Evolutionary conservation across 179 eudicot species (phyloP), one percentile per base, ranked within the genome.

Genomic region (Spergularia azorica): DNA sequence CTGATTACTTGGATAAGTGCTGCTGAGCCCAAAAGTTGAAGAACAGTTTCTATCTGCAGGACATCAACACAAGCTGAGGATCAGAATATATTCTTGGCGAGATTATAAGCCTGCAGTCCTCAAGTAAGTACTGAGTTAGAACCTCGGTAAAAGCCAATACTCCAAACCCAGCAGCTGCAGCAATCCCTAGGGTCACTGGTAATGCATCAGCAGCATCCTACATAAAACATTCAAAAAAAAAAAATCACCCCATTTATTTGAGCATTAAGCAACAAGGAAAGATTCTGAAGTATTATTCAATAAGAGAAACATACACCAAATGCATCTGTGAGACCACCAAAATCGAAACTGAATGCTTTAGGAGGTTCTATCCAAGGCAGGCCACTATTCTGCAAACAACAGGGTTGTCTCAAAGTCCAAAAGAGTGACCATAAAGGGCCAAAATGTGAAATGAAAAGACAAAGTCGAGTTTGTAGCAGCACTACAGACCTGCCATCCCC

Each of bases 301-400:
- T 72, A 50, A 70, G 51, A 77, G 76, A 68, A 51, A 80, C 89
- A 71, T 90, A 92, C 97, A 64, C 79, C 84, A 56, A 94, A 43
- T 55, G 90, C 77, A 57, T 93, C 95, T 6, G 87, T 84, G 76
- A 91, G 79, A 80, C 75, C 77, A 81, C 94, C 77, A 15, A 95
- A 74, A 81, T 95, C 96, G 4, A 95, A 63, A 75, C 87, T 82
- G 70, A 88, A 80, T 20, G 87, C 20, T 83, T 91, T 95, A 81
- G 87, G 87, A 5, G 98, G 98, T 75, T n/a, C 56, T 62, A 88
- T 61, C 99, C 99, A 95, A 52, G 98, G 99, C 81, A 95, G 91
- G 71, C 94, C 90, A 75, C 97, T 94, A 82, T 88, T 95, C 99
- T 95, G 99, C 87, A 91, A 70, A 50, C 79, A 74, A 81, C 36